Evolutionary conservation across 805 yeast species (phyloP), one percentile per base, ranked within the genome.

Genomic region (Kuraishia hungarica): DNA sequence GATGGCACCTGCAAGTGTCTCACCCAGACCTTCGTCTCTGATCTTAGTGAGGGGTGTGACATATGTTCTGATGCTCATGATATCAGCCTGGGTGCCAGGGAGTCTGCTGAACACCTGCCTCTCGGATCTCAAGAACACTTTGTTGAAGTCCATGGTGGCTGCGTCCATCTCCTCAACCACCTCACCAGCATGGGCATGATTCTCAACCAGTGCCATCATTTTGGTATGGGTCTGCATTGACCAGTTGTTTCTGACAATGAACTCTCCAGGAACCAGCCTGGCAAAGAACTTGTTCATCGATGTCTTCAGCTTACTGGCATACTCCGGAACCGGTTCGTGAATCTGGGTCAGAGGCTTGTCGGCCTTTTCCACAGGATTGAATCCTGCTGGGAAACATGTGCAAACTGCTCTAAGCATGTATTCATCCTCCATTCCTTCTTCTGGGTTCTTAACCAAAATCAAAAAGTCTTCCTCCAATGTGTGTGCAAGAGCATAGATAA

Each of bases 291-390:
- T 78, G 62, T 81, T 81, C 93, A 87, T 87, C 22, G 87, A 79
- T 5, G 74, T 61, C 64, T 80, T 77, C 49, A 87, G 71, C 58
- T 81, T 77, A 21, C 77, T 68, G 53, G 72, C 66, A 61, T 87
- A 87, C 57, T 79, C 80, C 0, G 94, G 96, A 1, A 87, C 92
- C 0, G 92, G 92, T 2, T 70, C 77, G 63, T 87, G 96, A 57
- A 87, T 79, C 51, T 65, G 70, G 0, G 87, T 79, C 47, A 87
- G 67, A 1, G 86, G 82, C 60, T 73, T 67, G 61, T 82, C 72
- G 58, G 80, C 74, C 58, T 80, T 77, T 10, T 64, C 68, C 3
- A 74, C 67, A 3, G 93, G 92, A 62, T 82, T 82, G 67, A 87
- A 87, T 1, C 93, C 93, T 1, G 86, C 81, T 1, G 93, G 89